phyloP scores from a whole-genome alignment of 164 flowering plant genomes.

The Piper longum region DNA sequence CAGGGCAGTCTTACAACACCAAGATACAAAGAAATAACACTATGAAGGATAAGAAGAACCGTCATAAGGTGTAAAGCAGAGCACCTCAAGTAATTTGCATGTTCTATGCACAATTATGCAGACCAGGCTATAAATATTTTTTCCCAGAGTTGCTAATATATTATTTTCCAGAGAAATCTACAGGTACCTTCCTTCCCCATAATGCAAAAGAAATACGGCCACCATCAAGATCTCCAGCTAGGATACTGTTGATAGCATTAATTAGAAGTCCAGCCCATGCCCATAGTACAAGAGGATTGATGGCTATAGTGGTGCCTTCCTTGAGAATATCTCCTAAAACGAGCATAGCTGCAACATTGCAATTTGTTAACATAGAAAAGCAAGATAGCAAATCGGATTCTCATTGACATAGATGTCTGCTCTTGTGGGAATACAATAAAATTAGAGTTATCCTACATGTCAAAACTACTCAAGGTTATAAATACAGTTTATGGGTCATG shows the following conservation, averaged over 20 bases:
- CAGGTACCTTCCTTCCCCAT: conserved; percentile 90
- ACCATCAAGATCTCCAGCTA: conserved; percentile 96
- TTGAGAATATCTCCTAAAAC: conserved; percentile 76
- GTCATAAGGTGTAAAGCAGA: no score
- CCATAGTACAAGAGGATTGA: conserved; percentile 88
- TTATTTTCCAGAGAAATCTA: background rate
- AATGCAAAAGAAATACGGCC: conserved; percentile 81
- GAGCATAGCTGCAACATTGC: conserved; percentile 49
- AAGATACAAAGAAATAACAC: no score
- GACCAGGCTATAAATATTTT: background rate
- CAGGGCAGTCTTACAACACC: no score
- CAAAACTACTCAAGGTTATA: background rate
- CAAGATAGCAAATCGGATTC: no score
- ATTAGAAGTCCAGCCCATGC: conserved; percentile 98
- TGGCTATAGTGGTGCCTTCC: conserved; percentile 65
- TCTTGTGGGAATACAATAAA: no score
- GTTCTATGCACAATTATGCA: background rate
- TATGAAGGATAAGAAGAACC: no score
- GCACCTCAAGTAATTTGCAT: no score
- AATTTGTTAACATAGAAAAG: no score
- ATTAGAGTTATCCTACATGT: no score
- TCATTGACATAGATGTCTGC: no score
- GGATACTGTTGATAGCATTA: conserved; percentile 95
- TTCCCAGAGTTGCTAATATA: background rate
- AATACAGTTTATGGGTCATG: background rate